Evolutionary conservation across 1,284 basidiomycete genomes (phyloP), one percentile per base, ranked within the genome.

Genomic region (Malassezia japonica): DNA sequence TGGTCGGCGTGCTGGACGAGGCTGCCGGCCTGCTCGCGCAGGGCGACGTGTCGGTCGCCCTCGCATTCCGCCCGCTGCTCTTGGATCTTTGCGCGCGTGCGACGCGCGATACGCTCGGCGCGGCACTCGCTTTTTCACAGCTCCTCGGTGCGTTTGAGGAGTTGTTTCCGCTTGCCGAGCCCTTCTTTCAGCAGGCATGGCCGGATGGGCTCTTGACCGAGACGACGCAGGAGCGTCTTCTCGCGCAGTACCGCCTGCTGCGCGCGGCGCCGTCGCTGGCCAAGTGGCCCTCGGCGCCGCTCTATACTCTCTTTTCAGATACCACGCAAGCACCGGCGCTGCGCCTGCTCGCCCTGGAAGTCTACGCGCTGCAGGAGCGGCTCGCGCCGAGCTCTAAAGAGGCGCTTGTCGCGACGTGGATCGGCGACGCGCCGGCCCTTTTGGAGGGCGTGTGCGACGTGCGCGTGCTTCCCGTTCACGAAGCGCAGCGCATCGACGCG

Each of bases 51-150:
- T 44, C 46, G 8, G 59, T 74, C 15, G 60, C 67, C 13, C 48
- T 62, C 6, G 48, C 55, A 1, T 72, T 69, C 55, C 58, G 65
- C 24, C 69, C 73, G 3, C 15, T 73, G 12, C 60, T 70, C 15
- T 23, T 61, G 20, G 67, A 73, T n/a, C 56, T 76, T 6, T 39
- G 73, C 24, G 48, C 18, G 28, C 41, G 18, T 33, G 16, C 46
- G 6, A n/a, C 16, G 2, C 24, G 33, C n/a, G 57, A 36, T 12
- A 32, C 9, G 39, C 34, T 42, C 21, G 55, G 60, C 21, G 37
- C 46, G 12, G 46, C 57, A 13, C 50, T 58, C 28, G 63, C 65
- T 2, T 34, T 73, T 18, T 61, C 62, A 1, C 45, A 50, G 5
- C 51, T 74, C 1, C 43, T 74, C 16, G 48, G 52, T 28, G 48